Evolutionary conservation across 176 grass and related monocot species (phyloP), one percentile per base, ranked within the genome.

Genomic region (Triticum monococcum): DNA sequence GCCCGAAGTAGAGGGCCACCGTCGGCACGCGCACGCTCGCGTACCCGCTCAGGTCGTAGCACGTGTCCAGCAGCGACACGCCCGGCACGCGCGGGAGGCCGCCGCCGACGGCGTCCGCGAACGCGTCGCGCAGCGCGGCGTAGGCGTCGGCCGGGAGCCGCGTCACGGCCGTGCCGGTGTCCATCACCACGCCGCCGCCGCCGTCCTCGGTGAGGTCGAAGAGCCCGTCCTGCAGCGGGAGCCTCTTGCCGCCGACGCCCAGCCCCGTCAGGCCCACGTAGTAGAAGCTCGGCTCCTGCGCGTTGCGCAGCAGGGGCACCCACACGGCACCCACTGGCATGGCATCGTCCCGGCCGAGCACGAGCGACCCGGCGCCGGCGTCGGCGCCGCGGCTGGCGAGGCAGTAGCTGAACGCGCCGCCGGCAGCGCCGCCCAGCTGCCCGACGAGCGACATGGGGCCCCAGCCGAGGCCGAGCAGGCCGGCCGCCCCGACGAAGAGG

Each of bases 321-420:
- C 96, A 98, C 60, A 98, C 96, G 6, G 93, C 93, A 25, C 96
- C 93, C 59, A 86, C 88, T 1, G 93, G 96, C 14, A 98, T 89
- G 31, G 91, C 96, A 59, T 95, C 90, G 20, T 59, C 72, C 37
- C 96, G 84, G 20, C 96, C 96, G 10, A 98, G 64, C 3, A 96
- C 88, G 4, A 98, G 87, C 61, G 93, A 96, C 8, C 93, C 93
- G 12, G 84, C 68, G 46, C 18, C 65, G 25, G 64, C 70, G 80
- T 37, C 23, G 24, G 43, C 70, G 2, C 80, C 93, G 2, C 92
- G 91, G 90, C 82, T 94, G 13, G 79, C 87, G 8, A 98, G 93
- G 88, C 93, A 98, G 88, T 98, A 98, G 81, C 96, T 92, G 80
- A 98, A 98, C 41, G 91, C 96, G 36, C 93, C 93, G 1, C 96